Percentiles rank a stretch among this genome's conserved stretches.
Evolutionary conservation across 2,329 filamentous ascomycete genomes (phyloP).

Genomic region (Biscogniauxia marginata): DNA sequence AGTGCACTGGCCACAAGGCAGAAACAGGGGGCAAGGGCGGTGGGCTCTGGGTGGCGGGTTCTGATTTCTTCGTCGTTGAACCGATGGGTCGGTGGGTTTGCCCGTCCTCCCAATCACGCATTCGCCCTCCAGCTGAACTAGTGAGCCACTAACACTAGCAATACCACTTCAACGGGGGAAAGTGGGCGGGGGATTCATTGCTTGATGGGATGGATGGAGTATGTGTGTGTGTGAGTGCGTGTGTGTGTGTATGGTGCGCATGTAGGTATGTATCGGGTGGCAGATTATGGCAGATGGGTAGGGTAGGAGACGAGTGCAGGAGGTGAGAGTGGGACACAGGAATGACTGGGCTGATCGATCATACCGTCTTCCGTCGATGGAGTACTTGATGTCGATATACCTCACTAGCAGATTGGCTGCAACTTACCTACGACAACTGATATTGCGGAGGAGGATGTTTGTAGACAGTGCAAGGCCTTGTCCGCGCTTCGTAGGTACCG

Average conservation of each 20-base stretch:
- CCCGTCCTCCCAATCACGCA: not conserved
- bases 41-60: conserved; percentile 18
- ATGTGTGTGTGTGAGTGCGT: no score
- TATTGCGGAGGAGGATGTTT: no score
- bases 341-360: not conserved
- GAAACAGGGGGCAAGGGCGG: conserved; percentile 24
- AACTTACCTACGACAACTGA: no score
- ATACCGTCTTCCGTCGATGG: no score
- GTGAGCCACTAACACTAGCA: not conserved
- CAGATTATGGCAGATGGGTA: not conserved
- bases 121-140: not conserved
- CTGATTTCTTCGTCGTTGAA: conserved; percentile 16
- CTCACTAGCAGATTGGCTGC: no score
- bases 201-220: not conserved
- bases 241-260: not conserved
- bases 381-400: no score
- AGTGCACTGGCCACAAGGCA: conserved; percentile 1
- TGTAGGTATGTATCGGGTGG: not conserved
- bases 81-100: not conserved
- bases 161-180: not conserved
- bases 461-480: not conserved
- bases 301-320: not conserved
- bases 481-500: not conserved
- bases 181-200: not conserved
- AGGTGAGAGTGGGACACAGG: not conserved